Evolutionary conservation across 108 stramenopile species (phyloP).

Genomic region (Pseudonitzschia delicatissima): DNA sequence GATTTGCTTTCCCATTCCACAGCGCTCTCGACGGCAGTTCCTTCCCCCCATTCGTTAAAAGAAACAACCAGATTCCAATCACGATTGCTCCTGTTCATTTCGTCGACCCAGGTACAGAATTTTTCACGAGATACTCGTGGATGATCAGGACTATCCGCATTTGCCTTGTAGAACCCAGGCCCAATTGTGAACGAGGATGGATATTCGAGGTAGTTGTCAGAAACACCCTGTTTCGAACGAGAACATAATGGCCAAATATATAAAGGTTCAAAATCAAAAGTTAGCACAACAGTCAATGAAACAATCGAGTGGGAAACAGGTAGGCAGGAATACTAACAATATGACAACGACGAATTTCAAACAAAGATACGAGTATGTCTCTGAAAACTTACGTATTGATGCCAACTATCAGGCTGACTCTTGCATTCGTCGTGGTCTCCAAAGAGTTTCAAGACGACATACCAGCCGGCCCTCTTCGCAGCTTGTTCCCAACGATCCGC

Average conservation of each 20-base stretch:
- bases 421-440: slow-evolving; percentile 4
- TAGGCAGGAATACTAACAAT: not conserved
- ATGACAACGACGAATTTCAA: not conserved
- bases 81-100: slow-evolving; percentile 16
- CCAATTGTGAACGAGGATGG: slow-evolving; percentile 15
- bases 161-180: slow-evolving; percentile 29
- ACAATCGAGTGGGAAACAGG: no score
- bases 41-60: slow-evolving; percentile 34
- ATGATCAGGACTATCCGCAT: slow-evolving; percentile 3
- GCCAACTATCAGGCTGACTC: slow-evolving; percentile 24
- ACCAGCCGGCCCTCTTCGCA: slow-evolving; percentile 16
- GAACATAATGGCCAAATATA: no score
- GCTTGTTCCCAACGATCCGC: slow-evolving; percentile 18
- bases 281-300: no score
- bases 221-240: slow-evolving; percentile 13
- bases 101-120: slow-evolving; percentile 11
- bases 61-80: slow-evolving; percentile 27
- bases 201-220: not conserved
- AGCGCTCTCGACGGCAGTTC: slow-evolving; percentile 21
- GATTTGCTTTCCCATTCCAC: slow-evolving; percentile 22
- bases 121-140: not conserved
- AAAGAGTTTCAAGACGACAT: slow-evolving; percentile 25
- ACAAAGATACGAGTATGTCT: not conserved
- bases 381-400: slow-evolving; percentile 22
- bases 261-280: no score